Conservation (phyloP, 2,329 filamentous ascomycete species). For the Penicillium glabrum region DNA sequence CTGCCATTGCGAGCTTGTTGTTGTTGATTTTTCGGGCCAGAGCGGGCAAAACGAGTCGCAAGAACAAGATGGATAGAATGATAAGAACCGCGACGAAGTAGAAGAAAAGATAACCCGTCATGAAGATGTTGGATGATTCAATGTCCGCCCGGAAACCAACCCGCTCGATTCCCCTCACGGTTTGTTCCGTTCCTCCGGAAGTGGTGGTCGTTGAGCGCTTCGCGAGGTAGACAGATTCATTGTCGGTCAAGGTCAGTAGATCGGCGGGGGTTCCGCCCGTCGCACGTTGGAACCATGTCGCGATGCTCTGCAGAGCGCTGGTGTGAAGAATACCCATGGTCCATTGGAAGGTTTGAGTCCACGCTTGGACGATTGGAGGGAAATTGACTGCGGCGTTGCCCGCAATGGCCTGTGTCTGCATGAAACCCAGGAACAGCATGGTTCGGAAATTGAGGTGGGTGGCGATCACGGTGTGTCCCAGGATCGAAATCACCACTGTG, state of each 20-base stretch:
- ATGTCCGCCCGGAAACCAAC: conserved; percentile 83
- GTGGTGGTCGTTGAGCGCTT: conserved; percentile 51
- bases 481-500: conserved; percentile 81
- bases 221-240: conserved; percentile 75
- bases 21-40: conserved; percentile 71
- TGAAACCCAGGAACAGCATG: conserved; percentile 86
- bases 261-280: conserved; percentile 83
- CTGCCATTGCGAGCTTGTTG: conserved; percentile 65
- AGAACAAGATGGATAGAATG: conserved; percentile 74
- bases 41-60: conserved; percentile 69
- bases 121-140: conserved; percentile 86
- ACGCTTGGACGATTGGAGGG: conserved; percentile 83
- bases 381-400: conserved; percentile 77
- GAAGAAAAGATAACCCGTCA: conserved; percentile 89
- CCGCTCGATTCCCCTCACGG: conserved; percentile 80
- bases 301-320: conserved; percentile 78
- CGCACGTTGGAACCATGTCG: conserved; percentile 92
- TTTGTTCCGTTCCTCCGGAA: conserved; percentile 38
- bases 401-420: conserved; percentile 89
- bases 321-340: conserved; percentile 91
- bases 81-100: conserved; percentile 77
- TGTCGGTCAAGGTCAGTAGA: conserved; percentile 62
- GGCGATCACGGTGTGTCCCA: conserved; percentile 90
- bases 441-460: conserved; percentile 92
- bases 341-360: conserved; percentile 98